phyloP scores from a whole-genome alignment of 345 rosid genomes.

The Camelina sativa region DNA sequence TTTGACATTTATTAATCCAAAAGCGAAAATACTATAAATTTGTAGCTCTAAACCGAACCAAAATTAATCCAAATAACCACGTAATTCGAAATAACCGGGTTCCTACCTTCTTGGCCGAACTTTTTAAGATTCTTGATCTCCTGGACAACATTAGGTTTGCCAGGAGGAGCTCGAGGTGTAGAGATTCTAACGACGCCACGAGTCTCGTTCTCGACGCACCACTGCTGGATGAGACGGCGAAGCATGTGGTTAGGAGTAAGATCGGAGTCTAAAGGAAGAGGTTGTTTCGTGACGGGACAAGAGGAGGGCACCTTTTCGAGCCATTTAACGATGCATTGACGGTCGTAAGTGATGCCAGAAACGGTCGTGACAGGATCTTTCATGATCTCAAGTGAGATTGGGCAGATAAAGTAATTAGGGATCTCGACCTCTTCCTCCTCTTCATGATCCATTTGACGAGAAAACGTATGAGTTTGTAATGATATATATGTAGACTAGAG shows the following conservation, averaged over 20 bases:
- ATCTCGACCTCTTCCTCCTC: slow-evolving; percentile 64
- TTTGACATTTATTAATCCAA: not conserved
- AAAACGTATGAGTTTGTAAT: not conserved
- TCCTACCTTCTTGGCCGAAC: slow-evolving; percentile 30
- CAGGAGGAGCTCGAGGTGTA: slow-evolving; percentile 58
- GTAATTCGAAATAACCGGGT: not conserved
- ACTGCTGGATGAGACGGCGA: slow-evolving; percentile 71
- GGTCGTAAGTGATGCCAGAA: slow-evolving; percentile 88
- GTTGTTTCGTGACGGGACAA: slow-evolving; percentile 76
- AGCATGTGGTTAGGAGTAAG: slow-evolving; percentile 80
- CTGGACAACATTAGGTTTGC: slow-evolving; percentile 44
- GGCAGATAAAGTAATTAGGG: slow-evolving; percentile 74
- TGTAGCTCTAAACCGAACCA: not conserved
- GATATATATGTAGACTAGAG: slow-evolving; percentile 18
- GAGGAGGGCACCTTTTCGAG: slow-evolving; percentile 40
- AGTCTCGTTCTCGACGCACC: slow-evolving; percentile 65
- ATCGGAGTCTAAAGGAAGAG: slow-evolving; percentile 59
- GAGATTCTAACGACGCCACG: slow-evolving; percentile 58
- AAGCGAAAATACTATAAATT: not conserved
- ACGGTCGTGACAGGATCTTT: slow-evolving; percentile 75
- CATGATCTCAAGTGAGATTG: slow-evolving; percentile 87
- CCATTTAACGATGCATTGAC: slow-evolving; percentile 82
- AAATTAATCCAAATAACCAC: not conserved
- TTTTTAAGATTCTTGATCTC: slow-evolving; percentile 47
- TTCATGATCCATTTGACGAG: not conserved